Base-by-base conservation (phyloP, 306 rosid species). In the Mucuna pruriens region DNA sequence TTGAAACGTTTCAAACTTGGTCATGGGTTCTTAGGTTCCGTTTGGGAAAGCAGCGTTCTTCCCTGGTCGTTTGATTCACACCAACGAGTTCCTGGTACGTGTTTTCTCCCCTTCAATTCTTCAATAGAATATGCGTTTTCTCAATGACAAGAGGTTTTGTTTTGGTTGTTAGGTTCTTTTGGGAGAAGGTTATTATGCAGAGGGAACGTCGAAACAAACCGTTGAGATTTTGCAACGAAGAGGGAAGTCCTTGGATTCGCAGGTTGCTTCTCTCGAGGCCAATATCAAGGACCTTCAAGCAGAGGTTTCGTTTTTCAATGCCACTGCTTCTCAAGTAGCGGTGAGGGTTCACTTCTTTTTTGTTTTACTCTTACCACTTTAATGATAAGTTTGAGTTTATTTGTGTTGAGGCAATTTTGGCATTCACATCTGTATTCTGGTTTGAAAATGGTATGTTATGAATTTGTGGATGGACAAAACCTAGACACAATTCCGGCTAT, bases 21-120 rank as follows among this genome's bases (percentile, higher is more conserved):
- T 46, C 29, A 66, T 22, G 20, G 68, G 77, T 20, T 36, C n/a
- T 65, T 74, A 94, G 98, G 98, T 92, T 62, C 99, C 99, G 19
- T 91, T 95, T 87, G 99, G 99, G 5, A 91, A 95, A 79, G 97
- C 95, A 4, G 97, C 99, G 11, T 95, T 95, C 57, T 95, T 95
- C 77, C 99, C 99, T 0, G 99, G 99, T 48, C 92, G 97, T 55
- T 83, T 93, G 89, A 84, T 93, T 69, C 99, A 95, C 82, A 93
- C 99, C 81, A 95, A 95, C 20, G 97, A 95, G 81, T 89, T 95
- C 69, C 76, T 91, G 95, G 97, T 94, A 81, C 25, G 46, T 2
- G 7, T 34, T 31, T 17, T 33, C 11, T 11, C 48, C 19, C 0
- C 22, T 40, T 62, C 29, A 46, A 46, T 68, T 34, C 26, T 54